Evolutionary conservation across 2,329 filamentous ascomycete genomes (phyloP).

Genomic region (Pseudocercospora musae): DNA sequence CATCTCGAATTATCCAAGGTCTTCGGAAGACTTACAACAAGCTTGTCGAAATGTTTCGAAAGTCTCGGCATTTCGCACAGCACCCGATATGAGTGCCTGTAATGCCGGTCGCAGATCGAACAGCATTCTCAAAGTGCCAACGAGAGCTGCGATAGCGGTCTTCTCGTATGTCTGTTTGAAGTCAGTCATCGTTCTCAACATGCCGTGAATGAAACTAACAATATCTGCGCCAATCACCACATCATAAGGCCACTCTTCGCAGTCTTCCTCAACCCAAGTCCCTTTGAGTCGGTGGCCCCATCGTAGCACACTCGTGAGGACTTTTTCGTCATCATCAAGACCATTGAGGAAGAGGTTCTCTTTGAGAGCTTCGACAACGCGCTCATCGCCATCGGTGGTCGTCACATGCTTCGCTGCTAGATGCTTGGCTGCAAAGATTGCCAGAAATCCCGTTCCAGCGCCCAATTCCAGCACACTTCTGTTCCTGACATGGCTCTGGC

Average conservation of each 20-base stretch:
- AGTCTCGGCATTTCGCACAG: conserved; percentile 67
- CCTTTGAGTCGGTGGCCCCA: conserved; percentile 63
- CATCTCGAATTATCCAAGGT: not conserved
- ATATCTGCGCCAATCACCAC: conserved; percentile 73
- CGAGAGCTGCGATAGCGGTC: conserved; percentile 59
- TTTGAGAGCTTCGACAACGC: conserved; percentile 64
- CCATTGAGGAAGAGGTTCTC: conserved; percentile 68
- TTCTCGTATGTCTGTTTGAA: conserved; percentile 66
- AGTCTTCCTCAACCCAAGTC: conserved; percentile 55
- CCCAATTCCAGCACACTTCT: conserved; percentile 69
- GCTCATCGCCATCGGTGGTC: conserved; percentile 71
- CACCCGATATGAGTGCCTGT: conserved; percentile 64
- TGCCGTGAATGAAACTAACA: conserved; percentile 37
- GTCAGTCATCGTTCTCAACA: conserved; percentile 10
- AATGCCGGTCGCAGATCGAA: conserved; percentile 56
- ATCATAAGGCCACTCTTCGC: conserved; percentile 49
- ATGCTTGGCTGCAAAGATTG: conserved; percentile 68
- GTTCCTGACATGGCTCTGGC: conserved; percentile 47
- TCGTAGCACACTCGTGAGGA: conserved; percentile 54
- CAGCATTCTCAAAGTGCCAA: conserved; percentile 62
- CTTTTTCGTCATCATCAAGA: conserved; percentile 49
- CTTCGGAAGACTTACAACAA: conserved; percentile 47
- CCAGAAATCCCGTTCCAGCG: conserved; percentile 69
- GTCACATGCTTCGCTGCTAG: conserved; percentile 59
- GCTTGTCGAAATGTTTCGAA: conserved; percentile 61